Percentiles rank a stretch among this genome's conserved stretches.
These are phyloP conservation scores for Diplotaxis tenuifolia DNA, from an alignment of 345 rosid genomes.

Conservation along the genomic window DNA sequence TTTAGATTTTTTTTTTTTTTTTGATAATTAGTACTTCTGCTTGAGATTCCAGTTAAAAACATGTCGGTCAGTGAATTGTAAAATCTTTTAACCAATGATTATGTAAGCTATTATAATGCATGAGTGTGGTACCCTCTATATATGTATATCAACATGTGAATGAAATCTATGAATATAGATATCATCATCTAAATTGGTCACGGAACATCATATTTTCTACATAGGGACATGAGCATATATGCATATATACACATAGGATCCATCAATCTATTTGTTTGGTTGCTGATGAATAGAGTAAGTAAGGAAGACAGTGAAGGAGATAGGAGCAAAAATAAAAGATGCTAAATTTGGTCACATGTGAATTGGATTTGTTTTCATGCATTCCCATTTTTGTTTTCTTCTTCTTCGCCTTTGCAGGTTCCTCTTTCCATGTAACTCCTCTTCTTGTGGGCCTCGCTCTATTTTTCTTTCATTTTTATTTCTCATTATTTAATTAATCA, in stretches of 20 bases:
- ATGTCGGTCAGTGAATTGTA: slow-evolving; percentile 40
- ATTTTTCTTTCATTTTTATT: slow-evolving; percentile 11
- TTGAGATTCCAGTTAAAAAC: slow-evolving; percentile 25
- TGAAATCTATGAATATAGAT: slow-evolving; percentile 28
- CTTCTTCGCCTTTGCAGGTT: slow-evolving; percentile 40
- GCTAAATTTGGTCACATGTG: slow-evolving; percentile 44
- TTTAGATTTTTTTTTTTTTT: background rate
- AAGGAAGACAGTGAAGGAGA: slow-evolving; percentile 35
- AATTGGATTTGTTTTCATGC: slow-evolving; percentile 43
- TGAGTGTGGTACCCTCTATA: slow-evolving; percentile 18
- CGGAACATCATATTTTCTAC: slow-evolving; percentile 35
- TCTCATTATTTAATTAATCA: slow-evolving; percentile 12
- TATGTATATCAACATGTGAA: slow-evolving; percentile 29
- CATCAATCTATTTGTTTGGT: slow-evolving; percentile 37
- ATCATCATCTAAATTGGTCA: slow-evolving; percentile 28
- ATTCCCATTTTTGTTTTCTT: slow-evolving; percentile 41
- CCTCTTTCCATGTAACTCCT: slow-evolving; percentile 41
- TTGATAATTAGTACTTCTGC: background rate
- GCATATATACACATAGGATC: slow-evolving; percentile 39
- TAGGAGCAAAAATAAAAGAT: slow-evolving; percentile 35
- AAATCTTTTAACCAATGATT: background rate
- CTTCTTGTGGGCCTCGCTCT: slow-evolving; percentile 21
- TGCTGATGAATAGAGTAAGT: slow-evolving; percentile 32
- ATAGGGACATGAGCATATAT: slow-evolving; percentile 32
- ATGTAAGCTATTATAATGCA: background rate